Conservation (phyloP, 2,329 filamentous ascomycete genomes). For the Apiospora hydei region DNA sequence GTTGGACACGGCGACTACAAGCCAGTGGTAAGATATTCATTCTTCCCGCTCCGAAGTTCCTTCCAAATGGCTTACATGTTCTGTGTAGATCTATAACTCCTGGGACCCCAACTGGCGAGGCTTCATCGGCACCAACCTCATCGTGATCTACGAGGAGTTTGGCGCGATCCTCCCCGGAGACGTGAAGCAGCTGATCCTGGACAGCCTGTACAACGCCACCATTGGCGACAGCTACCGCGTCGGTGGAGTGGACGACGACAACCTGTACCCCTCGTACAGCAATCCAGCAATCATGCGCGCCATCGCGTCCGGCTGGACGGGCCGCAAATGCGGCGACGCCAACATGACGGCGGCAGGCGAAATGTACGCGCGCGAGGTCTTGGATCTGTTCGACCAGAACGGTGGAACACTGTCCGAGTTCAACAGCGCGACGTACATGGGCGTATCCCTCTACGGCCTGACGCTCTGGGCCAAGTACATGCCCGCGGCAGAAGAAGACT, state of each 20-base stretch:
- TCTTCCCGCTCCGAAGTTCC: not conserved
- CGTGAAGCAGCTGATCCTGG: constrained; percentile 46
- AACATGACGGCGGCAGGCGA: constrained; percentile 60
- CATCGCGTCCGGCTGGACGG: constrained; percentile 57
- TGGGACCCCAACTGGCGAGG: constrained; percentile 64
- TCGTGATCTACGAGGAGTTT: constrained; percentile 59
- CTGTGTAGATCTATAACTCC: constrained; percentile 47
- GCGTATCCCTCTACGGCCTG: constrained; percentile 58
- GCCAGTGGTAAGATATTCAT: constrained; percentile 35
- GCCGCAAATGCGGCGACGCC: constrained; percentile 50
- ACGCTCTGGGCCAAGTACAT: constrained; percentile 60
- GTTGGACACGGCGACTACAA: constrained; percentile 54
- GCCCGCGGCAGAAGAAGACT: constrained; percentile 42
- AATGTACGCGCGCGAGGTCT: constrained; percentile 52
- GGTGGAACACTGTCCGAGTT: constrained; percentile 52
- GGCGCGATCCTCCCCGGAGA: constrained; percentile 42
- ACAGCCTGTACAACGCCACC: constrained; percentile 55
- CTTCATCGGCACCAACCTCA: constrained; percentile 58
- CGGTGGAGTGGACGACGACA: constrained; percentile 59
- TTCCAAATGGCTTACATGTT: not conserved
- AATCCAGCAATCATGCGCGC: constrained; percentile 59
- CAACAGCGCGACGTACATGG: constrained; percentile 54
- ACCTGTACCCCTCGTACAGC: constrained; percentile 60
- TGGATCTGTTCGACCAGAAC: constrained; percentile 53
- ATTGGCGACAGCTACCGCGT: constrained; percentile 60